Evolutionary conservation across 2,329 filamentous ascomycete species (phyloP).

Genomic region (Phialemoniopsis sp.): DNA sequence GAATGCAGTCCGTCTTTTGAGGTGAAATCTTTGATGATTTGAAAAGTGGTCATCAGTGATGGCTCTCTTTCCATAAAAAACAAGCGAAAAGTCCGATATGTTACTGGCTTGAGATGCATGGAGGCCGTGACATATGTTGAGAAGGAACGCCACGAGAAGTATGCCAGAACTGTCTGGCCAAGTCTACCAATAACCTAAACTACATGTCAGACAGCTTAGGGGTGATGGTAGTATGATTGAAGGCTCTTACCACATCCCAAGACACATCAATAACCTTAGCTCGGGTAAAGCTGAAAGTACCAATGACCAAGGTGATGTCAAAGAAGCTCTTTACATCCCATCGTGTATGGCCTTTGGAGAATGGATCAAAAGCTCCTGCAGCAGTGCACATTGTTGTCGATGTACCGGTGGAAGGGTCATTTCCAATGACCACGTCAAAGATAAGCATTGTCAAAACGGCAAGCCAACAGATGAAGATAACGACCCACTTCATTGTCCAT

Average conservation of each 20-base stretch:
- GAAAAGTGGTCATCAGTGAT: too few species aligned
- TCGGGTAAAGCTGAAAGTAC: slow-evolving; percentile 14
- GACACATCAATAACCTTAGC: slow-evolving; percentile 20
- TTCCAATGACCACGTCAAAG: too few species aligned
- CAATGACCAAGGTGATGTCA: slow-evolving; percentile 13
- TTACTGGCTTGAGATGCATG: slow-evolving; percentile 16
- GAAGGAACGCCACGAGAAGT: slow-evolving; percentile 19
- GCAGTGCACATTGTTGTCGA: too few species aligned
- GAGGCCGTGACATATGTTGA: slow-evolving; percentile 17
- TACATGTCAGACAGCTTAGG: too few species aligned
- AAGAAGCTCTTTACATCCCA: too few species aligned
- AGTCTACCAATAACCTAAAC: slow-evolving; percentile 18
- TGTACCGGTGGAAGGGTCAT: too few species aligned
- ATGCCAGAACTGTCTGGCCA: slow-evolving; percentile 18
- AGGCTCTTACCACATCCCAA: slow-evolving; percentile 18
- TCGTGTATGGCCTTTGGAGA: too few species aligned
- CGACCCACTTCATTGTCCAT: too few species aligned
- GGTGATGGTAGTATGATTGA: neutral
- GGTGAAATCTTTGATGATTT: too few species aligned
- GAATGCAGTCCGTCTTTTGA: slow-evolving; percentile 10
- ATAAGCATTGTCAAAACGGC: too few species aligned
- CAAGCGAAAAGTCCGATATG: slow-evolving; percentile 18
- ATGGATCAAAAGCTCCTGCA: too few species aligned
- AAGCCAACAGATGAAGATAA: too few species aligned
- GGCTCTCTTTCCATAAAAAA: slow-evolving; percentile 12